Evolutionary conservation across 2,329 filamentous ascomycete species (phyloP).

Genomic region (Orbilia brochopaga): DNA sequence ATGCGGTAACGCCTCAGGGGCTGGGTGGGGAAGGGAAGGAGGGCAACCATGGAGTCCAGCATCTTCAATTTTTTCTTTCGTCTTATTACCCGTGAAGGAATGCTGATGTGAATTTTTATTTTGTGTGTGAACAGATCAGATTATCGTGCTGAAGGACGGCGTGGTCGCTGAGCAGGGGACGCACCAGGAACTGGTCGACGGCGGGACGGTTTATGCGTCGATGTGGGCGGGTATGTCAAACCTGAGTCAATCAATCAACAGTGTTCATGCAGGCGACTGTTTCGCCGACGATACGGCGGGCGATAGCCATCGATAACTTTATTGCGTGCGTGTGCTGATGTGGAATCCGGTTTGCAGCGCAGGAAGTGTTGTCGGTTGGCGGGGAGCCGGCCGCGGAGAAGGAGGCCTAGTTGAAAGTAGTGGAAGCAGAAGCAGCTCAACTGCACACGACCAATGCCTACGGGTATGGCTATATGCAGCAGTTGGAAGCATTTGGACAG

Average conservation of each 20-base stretch:
- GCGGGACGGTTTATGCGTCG: slow-evolving; percentile 80
- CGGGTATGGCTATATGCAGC: background rate
- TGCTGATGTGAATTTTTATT: no score
- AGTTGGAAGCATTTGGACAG: background rate
- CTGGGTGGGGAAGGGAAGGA: background rate
- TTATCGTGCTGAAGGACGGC: slow-evolving; percentile 86
- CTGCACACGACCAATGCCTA: background rate
- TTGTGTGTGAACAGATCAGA: slow-evolving; percentile 70
- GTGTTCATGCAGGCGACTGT: background rate
- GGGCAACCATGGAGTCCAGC: no score
- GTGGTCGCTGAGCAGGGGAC: slow-evolving; percentile 84
- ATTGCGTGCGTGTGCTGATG: slow-evolving; percentile 18
- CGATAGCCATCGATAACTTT: slow-evolving; percentile 42
- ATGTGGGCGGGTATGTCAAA: slow-evolving; percentile 80
- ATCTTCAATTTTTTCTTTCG: no score
- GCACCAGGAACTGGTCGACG: slow-evolving; percentile 80
- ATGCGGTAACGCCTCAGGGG: slow-evolving; percentile 1
- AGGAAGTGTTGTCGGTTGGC: slow-evolving; percentile 47
- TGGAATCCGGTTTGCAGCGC: slow-evolving; percentile 28
- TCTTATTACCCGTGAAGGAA: no score
- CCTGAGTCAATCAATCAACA: slow-evolving; percentile 3
- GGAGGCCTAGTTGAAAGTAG: slow-evolving; percentile 8
- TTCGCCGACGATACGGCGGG: slow-evolving; percentile 4
- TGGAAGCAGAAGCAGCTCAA: no score
- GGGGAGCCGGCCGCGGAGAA: slow-evolving; percentile 27